Evolutionary conservation across 2,329 filamentous ascomycete species (phyloP).

Genomic region (Aspergillus puulaauensis): DNA sequence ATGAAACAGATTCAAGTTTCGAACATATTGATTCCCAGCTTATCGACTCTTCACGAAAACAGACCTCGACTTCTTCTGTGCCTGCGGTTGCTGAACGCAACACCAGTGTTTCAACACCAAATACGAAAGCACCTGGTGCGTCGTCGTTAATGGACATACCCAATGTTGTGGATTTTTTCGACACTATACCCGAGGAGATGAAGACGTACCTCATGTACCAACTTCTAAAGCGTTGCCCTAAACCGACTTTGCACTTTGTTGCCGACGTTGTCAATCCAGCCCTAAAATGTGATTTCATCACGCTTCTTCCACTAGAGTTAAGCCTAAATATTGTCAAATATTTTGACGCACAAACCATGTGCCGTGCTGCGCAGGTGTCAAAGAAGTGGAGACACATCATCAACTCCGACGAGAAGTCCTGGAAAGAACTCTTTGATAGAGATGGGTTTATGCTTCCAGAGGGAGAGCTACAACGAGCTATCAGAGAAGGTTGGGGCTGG

Average conservation of each 20-base stretch:
- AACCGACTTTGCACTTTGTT: slow-evolving; percentile 84
- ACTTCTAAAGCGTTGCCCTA: slow-evolving; percentile 80
- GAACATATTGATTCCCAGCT: slow-evolving; percentile 36
- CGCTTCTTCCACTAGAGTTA: slow-evolving; percentile 79
- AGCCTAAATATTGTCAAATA: slow-evolving; percentile 85
- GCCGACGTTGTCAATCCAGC: slow-evolving; percentile 91
- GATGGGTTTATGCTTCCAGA: slow-evolving; percentile 78
- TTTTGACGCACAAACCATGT: slow-evolving; percentile 81
- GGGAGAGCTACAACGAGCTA: slow-evolving; percentile 81
- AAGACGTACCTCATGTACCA: slow-evolving; percentile 98
- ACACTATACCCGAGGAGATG: slow-evolving; percentile 85
- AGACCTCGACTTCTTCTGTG: slow-evolving; percentile 13
- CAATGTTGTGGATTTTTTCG: slow-evolving; percentile 82
- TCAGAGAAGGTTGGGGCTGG: slow-evolving; percentile 95
- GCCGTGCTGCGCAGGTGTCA: slow-evolving; percentile 86
- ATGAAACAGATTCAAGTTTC: slow-evolving; percentile 45
- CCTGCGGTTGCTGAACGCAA: slow-evolving; percentile 11
- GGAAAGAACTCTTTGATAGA: slow-evolving; percentile 86
- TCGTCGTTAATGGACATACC: slow-evolving; percentile 72
- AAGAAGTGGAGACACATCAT: slow-evolving; percentile 90
- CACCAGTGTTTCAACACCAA: slow-evolving; percentile 3
- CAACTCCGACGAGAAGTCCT: slow-evolving; percentile 90
- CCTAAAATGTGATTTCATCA: slow-evolving; percentile 89
- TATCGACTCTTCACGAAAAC: slow-evolving; percentile 20
- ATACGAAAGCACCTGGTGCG: slow-evolving; percentile 26